Conservation (phyloP, 306 rosid species). For the Cucurbita pepo region DNA sequence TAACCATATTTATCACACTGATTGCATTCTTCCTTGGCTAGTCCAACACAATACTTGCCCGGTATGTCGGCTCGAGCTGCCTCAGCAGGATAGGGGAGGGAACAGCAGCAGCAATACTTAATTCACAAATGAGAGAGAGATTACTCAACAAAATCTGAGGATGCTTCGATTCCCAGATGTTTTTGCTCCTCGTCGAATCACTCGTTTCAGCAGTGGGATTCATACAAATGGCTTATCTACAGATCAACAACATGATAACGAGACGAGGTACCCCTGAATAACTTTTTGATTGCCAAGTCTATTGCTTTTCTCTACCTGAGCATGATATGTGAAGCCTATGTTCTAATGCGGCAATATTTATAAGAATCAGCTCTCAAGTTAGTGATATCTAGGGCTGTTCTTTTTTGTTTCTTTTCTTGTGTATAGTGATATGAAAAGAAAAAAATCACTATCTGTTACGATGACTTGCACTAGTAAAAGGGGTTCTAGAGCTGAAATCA, state of each 20-base stretch:
- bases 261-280: slow-evolving; percentile 24
- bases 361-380: not conserved
- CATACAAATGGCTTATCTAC: slow-evolving; percentile 33
- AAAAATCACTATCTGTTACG: not conserved
- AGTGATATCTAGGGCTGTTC: not conserved
- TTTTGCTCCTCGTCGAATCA: slow-evolving; percentile 30
- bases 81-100: slow-evolving; percentile 22
- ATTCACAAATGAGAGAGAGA: slow-evolving; percentile 18
- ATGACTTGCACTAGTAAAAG: not conserved
- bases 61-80: slow-evolving; percentile 70
- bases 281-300: slow-evolving; percentile 9
- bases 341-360: not conserved
- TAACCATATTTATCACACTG: slow-evolving; percentile 70
- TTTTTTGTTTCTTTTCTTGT: not conserved
- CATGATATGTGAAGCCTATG: not conserved
- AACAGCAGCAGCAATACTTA: not conserved
- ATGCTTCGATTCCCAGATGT: slow-evolving; percentile 27
- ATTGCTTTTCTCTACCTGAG: not conserved
- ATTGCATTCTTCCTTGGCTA: slow-evolving; percentile 75
- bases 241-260: slow-evolving; percentile 27
- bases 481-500: not conserved
- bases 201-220: not conserved
- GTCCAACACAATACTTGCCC: slow-evolving; percentile 70
- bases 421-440: not conserved
- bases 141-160: slow-evolving; percentile 26